Base-by-base conservation (phyloP, 2,329 filamentous ascomycete species). In the Aspergillus quadrilineatus region DNA sequence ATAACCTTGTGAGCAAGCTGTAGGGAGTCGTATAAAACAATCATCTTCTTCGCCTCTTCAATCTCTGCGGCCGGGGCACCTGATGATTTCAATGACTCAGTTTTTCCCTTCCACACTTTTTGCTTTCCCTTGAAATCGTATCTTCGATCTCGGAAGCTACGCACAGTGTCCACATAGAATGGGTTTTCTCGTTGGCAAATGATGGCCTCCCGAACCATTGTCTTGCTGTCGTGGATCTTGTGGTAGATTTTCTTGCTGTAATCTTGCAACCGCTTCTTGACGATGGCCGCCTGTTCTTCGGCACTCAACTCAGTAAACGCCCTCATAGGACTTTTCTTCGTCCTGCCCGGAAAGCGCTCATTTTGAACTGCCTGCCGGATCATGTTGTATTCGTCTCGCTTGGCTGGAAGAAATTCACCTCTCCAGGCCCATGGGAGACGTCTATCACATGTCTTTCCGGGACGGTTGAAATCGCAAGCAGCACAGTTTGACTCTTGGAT, bases 191-290 rank as follows among this genome's bases (percentile, higher is more conserved):
- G 85, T 70, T 99, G 94, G 69, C 94, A 99, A 67, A 99, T 97
- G 70, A 99, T 97, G 9, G 95, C 94, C 73, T 99, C 94, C 53
- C 92, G 86, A 60, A 94, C 88, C 57, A 95, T 94, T 0, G 90
- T 97, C 49, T 88, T 96, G 10, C 90, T 89, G 60, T 97, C 94
- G 73, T 96, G 92, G 58, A 99, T 97, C 74, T 97, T 99, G 81
- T 99, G 94, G 71, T 99, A 99, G 61, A 99, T 96, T 76, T 99
- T 99, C 73, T 97, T 96, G 68, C 91, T 95, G 77, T 96, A 99
- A 34, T 92, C 83, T 62, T 93, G 91, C 47, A 99, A 78, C 34
- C 94, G 87, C 69, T 97, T 99, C 64, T 91, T 89, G 49, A 96
- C 81, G 36, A 94, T 79, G 1, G 69, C 77, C 0, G 92, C 87